Percentiles rank a stretch among this genome's conserved stretches.
Evolutionary conservation across 2,329 filamentous ascomycete species (phyloP).

Genomic region (Arthroderma uncinatum): DNA sequence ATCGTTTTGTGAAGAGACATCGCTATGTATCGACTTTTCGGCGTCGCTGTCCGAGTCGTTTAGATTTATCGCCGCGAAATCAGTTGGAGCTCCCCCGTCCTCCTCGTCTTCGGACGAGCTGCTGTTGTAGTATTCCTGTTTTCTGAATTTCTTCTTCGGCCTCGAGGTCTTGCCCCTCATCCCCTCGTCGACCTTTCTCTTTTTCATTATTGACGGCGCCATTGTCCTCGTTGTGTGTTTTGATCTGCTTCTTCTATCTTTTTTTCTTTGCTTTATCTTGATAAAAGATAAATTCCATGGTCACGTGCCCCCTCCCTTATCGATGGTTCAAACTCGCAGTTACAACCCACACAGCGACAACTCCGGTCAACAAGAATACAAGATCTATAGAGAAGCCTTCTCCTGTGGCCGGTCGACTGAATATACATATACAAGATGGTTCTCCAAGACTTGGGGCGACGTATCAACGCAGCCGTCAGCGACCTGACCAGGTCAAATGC

Average conservation of each 20-base stretch:
- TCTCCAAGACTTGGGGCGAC: conserved; percentile 95
- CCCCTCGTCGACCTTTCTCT: conserved; percentile 50
- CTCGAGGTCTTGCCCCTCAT: conserved; percentile 43
- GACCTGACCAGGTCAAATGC: conserved; percentile 87
- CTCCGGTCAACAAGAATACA: too few relatives aligned
- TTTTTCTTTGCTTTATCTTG: background rate
- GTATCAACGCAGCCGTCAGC: conserved; percentile 92
- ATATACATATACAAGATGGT: conserved; percentile 54
- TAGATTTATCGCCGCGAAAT: conserved; percentile 14
- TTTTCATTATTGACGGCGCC: conserved; percentile 35
- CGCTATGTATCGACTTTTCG: conserved; percentile 17
- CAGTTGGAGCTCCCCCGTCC: conserved; percentile 35
- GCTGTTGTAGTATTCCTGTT: conserved; percentile 54
- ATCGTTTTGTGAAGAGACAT: conserved; percentile 16
- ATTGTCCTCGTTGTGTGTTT: conserved; percentile 22
- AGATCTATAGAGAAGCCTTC: background rate
- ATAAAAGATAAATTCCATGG: background rate
- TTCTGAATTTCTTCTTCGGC: conserved; percentile 49
- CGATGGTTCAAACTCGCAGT: background rate
- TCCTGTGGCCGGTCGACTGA: background rate
- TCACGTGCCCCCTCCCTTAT: background rate
- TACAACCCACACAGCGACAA: too few relatives aligned
- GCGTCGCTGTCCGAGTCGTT: conserved; percentile 14
- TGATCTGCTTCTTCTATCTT: background rate
- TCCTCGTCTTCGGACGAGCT: conserved; percentile 49